A percentile compares a stretch with the other conserved stretches of the same genome.
These are phyloP conservation scores for Xerocomellus dryophilus DNA, from an alignment of 768 basidiomycete genomes.

Conservation along the genomic window DNA sequence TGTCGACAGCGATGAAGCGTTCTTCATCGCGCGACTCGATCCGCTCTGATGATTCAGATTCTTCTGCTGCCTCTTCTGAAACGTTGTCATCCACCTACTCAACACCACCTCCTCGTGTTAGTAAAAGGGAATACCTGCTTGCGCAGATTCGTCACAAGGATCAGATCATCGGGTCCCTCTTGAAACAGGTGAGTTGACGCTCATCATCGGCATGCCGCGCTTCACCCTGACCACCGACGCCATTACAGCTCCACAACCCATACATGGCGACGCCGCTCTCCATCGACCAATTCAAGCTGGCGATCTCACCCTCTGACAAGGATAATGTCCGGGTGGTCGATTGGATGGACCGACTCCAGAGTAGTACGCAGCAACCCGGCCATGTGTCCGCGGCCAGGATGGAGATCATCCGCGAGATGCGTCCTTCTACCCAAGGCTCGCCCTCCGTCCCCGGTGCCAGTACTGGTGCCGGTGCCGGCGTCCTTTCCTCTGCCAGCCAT, in stretches of 20 bases:
- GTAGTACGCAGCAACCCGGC: slow-evolving; percentile 50
- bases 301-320: slow-evolving; percentile 71
- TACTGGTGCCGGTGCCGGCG: background rate
- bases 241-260: slow-evolving; percentile 59
- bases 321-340: slow-evolving; percentile 66
- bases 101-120: slow-evolving; percentile 36
- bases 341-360: slow-evolving; percentile 71
- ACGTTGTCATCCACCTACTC: slow-evolving; percentile 36
- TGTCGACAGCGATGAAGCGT: slow-evolving; percentile 12
- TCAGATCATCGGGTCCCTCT: slow-evolving; percentile 76
- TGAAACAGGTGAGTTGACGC: slow-evolving; percentile 62
- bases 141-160: slow-evolving; percentile 88
- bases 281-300: slow-evolving; percentile 75
- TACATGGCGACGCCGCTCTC: slow-evolving; percentile 76
- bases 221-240: background rate
- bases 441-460: background rate
- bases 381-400: slow-evolving; percentile 34
- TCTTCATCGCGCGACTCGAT: slow-evolving; percentile 18
- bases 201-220: background rate
- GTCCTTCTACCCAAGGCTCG: slow-evolving; percentile 26
- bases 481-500: background rate
- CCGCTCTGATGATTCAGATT: slow-evolving; percentile 27
- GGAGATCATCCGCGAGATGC: slow-evolving; percentile 30
- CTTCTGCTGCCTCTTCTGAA: slow-evolving; percentile 34
- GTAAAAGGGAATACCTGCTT: slow-evolving; percentile 83